These are phyloP conservation scores for Penicillium sp. DNA, from an alignment of 2,329 filamentous ascomycete species.

Conservation along the genomic window DNA sequence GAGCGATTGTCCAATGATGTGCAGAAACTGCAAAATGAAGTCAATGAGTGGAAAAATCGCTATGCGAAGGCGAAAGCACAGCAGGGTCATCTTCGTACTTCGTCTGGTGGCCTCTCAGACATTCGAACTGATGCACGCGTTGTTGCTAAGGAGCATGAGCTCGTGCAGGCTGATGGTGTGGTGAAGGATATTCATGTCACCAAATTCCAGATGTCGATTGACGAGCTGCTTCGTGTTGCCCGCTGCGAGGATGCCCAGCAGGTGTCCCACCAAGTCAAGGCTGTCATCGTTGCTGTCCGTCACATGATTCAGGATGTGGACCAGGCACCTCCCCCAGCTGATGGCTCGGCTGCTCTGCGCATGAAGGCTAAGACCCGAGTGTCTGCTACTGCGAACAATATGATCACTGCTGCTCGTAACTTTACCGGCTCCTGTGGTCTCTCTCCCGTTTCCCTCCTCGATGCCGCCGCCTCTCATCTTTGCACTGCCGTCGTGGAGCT, in stretches of 20 bases:
- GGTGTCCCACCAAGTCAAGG: constrained; percentile 83
- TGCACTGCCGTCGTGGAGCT: constrained; percentile 84
- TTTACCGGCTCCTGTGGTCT: constrained; percentile 80
- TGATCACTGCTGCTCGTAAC: constrained; percentile 93
- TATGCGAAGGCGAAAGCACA: constrained; percentile 89
- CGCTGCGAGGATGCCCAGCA: constrained; percentile 70
- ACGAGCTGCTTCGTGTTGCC: constrained; percentile 79
- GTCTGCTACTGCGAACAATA: constrained; percentile 89
- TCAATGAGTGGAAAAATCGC: constrained; percentile 85
- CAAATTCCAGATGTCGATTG: constrained; percentile 90
- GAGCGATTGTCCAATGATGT: constrained; percentile 74
- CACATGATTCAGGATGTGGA: constrained; percentile 79
- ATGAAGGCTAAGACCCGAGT: constrained; percentile 75
- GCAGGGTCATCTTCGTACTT: constrained; percentile 74
- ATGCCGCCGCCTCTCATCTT: constrained; percentile 89
- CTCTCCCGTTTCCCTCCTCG: constrained; percentile 87
- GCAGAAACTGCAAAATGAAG: constrained; percentile 73
- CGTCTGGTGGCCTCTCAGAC: constrained; percentile 69
- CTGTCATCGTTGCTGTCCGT: constrained; percentile 77
- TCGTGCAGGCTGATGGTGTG: constrained; percentile 70
- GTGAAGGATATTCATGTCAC: constrained; percentile 92
- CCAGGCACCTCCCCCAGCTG: constrained; percentile 55
- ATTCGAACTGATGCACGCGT: constrained; percentile 40
- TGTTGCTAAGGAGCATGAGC: constrained; percentile 68
- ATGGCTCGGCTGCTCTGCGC: constrained; percentile 59